Conservation (phyloP, 2,329 filamentous ascomycete genomes). For the Geosmithia morbida region DNA sequence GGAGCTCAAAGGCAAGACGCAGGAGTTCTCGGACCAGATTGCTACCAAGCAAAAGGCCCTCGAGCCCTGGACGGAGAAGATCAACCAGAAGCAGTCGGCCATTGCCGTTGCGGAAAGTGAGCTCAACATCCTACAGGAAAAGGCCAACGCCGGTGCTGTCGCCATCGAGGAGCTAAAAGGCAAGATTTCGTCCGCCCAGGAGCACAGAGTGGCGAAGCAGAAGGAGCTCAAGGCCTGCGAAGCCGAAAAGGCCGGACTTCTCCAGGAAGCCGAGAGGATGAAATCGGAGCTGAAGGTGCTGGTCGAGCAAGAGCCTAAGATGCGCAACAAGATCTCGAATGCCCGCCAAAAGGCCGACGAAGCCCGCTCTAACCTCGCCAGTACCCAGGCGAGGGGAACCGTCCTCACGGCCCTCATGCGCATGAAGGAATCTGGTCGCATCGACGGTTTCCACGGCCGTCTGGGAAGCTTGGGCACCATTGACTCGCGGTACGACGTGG, state of each 20-base stretch:
- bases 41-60: slow-evolving; percentile 82
- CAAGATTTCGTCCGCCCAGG: slow-evolving; percentile 62
- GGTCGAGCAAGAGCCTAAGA: slow-evolving; percentile 61
- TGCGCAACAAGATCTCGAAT: slow-evolving; percentile 74
- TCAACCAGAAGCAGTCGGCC: slow-evolving; percentile 88
- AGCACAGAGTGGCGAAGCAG: slow-evolving; percentile 55
- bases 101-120: slow-evolving; percentile 94
- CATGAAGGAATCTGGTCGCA: slow-evolving; percentile 87
- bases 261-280: slow-evolving; percentile 60
- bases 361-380: slow-evolving; percentile 77
- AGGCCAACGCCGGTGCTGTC: slow-evolving; percentile 73
- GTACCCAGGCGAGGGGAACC: slow-evolving; percentile 83
- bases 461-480: slow-evolving; percentile 91
- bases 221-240: slow-evolving; percentile 65
- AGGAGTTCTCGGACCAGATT: slow-evolving; percentile 86
- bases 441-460: slow-evolving; percentile 92
- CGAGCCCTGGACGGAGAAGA: slow-evolving; percentile 93
- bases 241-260: slow-evolving; percentile 53
- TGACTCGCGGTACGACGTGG: slow-evolving; percentile 86
- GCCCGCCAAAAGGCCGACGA: slow-evolving; percentile 93
- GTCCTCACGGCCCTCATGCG: slow-evolving; percentile 87
- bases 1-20: slow-evolving; percentile 85
- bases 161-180: slow-evolving; percentile 70
- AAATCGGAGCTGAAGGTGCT: slow-evolving; percentile 61
- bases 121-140: slow-evolving; percentile 78